Percentiles rank a stretch among this genome's conserved stretches.
Conservation (phyloP, 2,329 filamentous ascomycete species). For the Pyricularia sp. region DNA sequence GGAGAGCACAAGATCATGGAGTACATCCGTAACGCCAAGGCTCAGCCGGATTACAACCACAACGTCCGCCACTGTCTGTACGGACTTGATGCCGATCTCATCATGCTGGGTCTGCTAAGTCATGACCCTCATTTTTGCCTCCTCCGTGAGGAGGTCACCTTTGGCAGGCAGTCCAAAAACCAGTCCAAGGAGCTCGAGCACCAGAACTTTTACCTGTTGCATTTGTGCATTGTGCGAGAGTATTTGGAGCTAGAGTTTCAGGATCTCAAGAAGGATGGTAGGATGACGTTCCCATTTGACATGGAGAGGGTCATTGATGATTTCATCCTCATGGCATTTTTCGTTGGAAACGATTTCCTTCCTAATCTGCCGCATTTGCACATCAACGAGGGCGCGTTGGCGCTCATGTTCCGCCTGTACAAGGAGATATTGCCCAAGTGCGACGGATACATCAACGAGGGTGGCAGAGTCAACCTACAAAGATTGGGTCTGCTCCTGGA, state of each 20-base stretch:
- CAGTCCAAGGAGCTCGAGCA: conserved; percentile 97
- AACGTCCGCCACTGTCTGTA: conserved; percentile 96
- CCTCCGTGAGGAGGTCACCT: conserved; percentile 93
- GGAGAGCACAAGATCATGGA: conserved; percentile 99
- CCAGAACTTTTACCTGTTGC: conserved; percentile 96
- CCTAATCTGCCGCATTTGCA: conserved; percentile 93
- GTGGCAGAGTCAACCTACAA: conserved; percentile 80
- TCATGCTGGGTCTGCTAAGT: conserved; percentile 95
- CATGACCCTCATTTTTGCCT: conserved; percentile 98
- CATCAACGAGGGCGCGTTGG: conserved; percentile 95
- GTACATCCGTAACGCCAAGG: conserved; percentile 96
- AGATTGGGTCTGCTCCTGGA: conserved; percentile 70
- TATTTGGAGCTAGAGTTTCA: conserved; percentile 97
- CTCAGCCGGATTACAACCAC: conserved; percentile 82
- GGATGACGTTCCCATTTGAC: conserved; percentile 72
- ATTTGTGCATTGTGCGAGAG: conserved; percentile 94
- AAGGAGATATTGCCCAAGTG: conserved; percentile 80
- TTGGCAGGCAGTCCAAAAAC: conserved; percentile 75
- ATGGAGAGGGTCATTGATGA: conserved; percentile 97
- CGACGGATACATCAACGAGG: conserved; percentile 93
- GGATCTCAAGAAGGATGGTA: conserved; percentile 67
- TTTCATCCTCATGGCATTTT: conserved; percentile 99
- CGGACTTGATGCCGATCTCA: conserved; percentile 92
- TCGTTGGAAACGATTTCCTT: conserved; percentile 98
- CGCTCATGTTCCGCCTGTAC: conserved; percentile 96